Conservation (phyloP, 2,329 filamentous ascomycete species). For the Clonostachys sp. region DNA sequence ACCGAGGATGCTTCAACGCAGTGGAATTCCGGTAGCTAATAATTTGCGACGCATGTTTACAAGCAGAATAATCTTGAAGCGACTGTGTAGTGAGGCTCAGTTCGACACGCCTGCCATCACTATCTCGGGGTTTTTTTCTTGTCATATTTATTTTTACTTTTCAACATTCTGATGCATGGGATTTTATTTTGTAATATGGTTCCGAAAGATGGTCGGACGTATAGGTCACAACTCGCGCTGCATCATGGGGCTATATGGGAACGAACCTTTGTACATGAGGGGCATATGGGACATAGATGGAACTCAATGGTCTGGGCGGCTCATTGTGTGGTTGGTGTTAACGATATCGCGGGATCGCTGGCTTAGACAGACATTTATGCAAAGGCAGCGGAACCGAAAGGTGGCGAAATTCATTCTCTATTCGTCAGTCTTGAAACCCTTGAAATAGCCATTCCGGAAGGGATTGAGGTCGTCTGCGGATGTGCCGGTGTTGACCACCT, state of each 20-base stretch:
- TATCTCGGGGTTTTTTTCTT: conserved; percentile 1
- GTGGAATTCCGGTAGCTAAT: conserved; percentile 66
- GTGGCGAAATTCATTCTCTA: conserved; percentile 8
- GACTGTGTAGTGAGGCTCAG: neutral
- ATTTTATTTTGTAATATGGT: too few species aligned
- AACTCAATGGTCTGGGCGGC: neutral
- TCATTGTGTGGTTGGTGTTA: too few species aligned
- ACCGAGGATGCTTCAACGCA: conserved; percentile 77
- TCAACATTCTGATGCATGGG: neutral
- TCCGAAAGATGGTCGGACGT: neutral
- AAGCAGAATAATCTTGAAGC: neutral
- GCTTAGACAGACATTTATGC: too few species aligned
- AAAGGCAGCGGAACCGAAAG: neutral
- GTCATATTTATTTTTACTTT: neutral
- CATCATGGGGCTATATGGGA: neutral
- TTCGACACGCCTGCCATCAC: neutral
- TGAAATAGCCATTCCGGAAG: conserved; percentile 56
- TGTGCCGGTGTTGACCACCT: conserved; percentile 28
- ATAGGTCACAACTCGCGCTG: neutral
- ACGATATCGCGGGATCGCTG: too few species aligned
- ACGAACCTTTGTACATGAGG: neutral
- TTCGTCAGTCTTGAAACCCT: conserved; percentile 38
- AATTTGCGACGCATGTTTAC: too few species aligned
- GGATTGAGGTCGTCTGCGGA: conserved; percentile 57
- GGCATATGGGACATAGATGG: neutral